Evolutionary conservation across 345 rosid species (phyloP), one percentile per base, ranked within the genome.

Genomic region (Rhodamnia rubescens): DNA sequence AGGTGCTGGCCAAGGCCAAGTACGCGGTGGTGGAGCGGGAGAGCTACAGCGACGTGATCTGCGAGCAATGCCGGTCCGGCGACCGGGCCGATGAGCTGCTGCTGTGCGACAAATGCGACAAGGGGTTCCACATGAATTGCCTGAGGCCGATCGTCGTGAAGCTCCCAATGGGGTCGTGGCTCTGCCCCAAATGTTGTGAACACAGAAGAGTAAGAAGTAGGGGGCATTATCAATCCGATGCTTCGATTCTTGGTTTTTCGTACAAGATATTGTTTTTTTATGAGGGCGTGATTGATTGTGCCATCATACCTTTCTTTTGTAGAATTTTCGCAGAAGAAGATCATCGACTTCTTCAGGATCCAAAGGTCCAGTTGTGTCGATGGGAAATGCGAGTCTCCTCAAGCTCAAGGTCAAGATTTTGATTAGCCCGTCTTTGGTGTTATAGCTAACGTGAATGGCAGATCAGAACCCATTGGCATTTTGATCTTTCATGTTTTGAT

Each of bases 111-210:
- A 95, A 93, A 92, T 96, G 99, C 86, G 97, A 96, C 27, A 89
- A 86, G 83, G 99, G 99, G n/a, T 96, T 91, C 58, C 98, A 96
- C 87, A 95, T 96, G 98, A 94, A 92, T 86, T 95, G 98, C 86
- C 87, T 96, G 87, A 87, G 97, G 84, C 98, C 98, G 75, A 96
- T 96, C 80, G 93, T 96, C 27, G 98, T 83, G 80, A 93, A 95
- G 82, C 92, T 96, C 82, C 98, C 98, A 47, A 90, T 91, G 74
- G 98, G 98, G 83, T 85, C 98, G 32, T 95, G 98, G 98, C 87
- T 93, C 36, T 96, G 98, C 87, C 88, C 88, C 81, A 89, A 85
- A 86, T 95, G 98, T 87, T 92, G 94, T 69, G 95, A 92, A 87
- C 93, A 91, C 83, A 90, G 93, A 89, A 94, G 93, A 91, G 95